phyloP scores from a whole-genome alignment of 495 filamentous ascomycete species.

The Xylaria telfairii region DNA sequence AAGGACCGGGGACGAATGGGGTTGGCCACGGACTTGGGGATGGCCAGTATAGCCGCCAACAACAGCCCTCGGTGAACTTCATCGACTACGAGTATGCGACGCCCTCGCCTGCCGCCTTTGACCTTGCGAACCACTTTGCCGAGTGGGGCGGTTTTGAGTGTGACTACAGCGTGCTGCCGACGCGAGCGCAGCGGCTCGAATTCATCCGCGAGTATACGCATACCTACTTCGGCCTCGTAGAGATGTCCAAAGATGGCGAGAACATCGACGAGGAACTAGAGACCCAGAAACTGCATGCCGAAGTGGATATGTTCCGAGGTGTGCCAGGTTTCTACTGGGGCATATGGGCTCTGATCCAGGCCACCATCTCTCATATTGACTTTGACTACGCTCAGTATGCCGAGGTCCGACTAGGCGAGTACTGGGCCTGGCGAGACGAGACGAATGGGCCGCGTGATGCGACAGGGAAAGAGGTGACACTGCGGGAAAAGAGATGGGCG shows the following conservation, averaged over 20 bases:
- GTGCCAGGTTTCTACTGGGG: slow-evolving; percentile 91
- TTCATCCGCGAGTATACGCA: slow-evolving; percentile 84
- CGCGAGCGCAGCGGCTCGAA: slow-evolving; percentile 72
- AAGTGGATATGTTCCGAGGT: slow-evolving; percentile 88
- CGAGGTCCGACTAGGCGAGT: slow-evolving; percentile 85
- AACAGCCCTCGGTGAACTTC: slow-evolving; percentile 70
- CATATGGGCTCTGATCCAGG: slow-evolving; percentile 96
- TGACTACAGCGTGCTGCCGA: slow-evolving; percentile 84
- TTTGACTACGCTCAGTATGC: slow-evolving; percentile 97
- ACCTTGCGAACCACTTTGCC: slow-evolving; percentile 98
- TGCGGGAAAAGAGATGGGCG: slow-evolving; percentile 87
- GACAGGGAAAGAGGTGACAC: slow-evolving; percentile 64
- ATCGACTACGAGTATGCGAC: slow-evolving; percentile 99
- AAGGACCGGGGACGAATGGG: slow-evolving; percentile 37
- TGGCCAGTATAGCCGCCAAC: slow-evolving; percentile 34
- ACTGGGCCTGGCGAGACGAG: slow-evolving; percentile 91
- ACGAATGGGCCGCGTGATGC: slow-evolving; percentile 62
- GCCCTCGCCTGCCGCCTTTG: slow-evolving; percentile 94
- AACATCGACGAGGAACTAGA: slow-evolving; percentile 64
- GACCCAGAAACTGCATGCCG: slow-evolving; percentile 63
- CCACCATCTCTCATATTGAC: slow-evolving; percentile 92
- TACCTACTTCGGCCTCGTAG: slow-evolving; percentile 58
- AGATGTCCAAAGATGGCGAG: slow-evolving; percentile 39
- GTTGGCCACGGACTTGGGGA: slow-evolving; percentile 4
- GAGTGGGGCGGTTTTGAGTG: slow-evolving; percentile 98